These are phyloP conservation scores for Sonneratia alba DNA, from an alignment of 345 rosid genomes.

Conservation along the genomic window DNA sequence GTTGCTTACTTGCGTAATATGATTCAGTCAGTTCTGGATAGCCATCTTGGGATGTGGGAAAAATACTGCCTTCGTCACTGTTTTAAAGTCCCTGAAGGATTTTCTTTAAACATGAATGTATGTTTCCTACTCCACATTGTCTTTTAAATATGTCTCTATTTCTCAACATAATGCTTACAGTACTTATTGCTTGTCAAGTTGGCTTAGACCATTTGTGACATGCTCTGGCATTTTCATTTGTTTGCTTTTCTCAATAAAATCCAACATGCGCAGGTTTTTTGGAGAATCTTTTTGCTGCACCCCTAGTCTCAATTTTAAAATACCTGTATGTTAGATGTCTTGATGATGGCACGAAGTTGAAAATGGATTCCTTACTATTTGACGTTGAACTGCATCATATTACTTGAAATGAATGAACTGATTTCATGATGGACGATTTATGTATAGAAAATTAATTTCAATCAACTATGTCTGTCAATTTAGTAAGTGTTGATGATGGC, in stretches of 20 bases:
- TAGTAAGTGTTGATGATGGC: too few species aligned
- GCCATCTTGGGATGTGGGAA: conserved; percentile 54
- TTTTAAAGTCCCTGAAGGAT: conserved; percentile 69
- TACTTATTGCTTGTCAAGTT: conserved; percentile 9
- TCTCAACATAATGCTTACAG: background rate
- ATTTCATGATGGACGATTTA: background rate
- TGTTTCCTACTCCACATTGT: conserved; percentile 13
- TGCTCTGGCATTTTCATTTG: too few species aligned
- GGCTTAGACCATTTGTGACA: too few species aligned
- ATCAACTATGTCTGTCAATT: background rate
- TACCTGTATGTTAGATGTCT: too few species aligned
- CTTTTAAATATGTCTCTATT: background rate
- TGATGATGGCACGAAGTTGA: background rate
- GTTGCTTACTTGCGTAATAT: conserved; percentile 34
- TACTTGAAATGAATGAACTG: background rate
- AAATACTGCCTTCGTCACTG: conserved; percentile 52
- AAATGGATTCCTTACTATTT: background rate
- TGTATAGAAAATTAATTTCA: background rate
- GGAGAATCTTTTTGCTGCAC: too few species aligned
- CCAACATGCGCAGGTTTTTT: too few species aligned
- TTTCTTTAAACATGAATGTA: conserved; percentile 47
- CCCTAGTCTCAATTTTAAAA: too few species aligned
- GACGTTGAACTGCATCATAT: background rate
- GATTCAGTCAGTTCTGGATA: conserved; percentile 47
- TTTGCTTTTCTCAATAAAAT: too few species aligned